Evolutionary conservation across 208 protist species (phyloP).

Genomic region (Borovskyia barvae): DNA sequence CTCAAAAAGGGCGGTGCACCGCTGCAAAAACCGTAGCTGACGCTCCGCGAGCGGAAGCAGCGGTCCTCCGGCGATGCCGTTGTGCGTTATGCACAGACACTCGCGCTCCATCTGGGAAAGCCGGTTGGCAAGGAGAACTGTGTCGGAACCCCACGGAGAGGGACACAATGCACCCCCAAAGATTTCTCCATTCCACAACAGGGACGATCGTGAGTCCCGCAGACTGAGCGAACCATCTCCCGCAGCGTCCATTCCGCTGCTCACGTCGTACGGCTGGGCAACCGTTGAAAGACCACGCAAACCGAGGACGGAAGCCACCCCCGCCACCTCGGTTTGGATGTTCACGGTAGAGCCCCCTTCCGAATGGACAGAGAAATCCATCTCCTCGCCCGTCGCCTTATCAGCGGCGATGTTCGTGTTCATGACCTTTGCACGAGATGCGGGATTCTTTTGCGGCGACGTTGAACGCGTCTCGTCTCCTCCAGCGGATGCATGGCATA

Average conservation of each 20-base stretch:
- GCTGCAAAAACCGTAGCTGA: conserved; percentile 49
- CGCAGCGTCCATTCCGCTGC: conserved; percentile 34
- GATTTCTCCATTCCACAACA: conserved; percentile 88
- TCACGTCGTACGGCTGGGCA: conserved; percentile 72
- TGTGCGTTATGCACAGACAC: conserved; percentile 13
- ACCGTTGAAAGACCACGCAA: conserved; percentile 52
- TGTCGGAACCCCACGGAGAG: conserved; percentile 70
- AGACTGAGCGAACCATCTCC: conserved; percentile 22
- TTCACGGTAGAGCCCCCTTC: background rate
- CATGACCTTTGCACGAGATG: background rate
- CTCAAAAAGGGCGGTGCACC: conserved; percentile 70
- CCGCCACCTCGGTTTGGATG: conserved; percentile 41
- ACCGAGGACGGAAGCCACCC: conserved; percentile 58
- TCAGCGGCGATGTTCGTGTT: background rate
- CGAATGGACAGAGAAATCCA: too few relatives aligned
- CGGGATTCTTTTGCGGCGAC: background rate
- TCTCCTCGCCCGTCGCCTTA: background rate
- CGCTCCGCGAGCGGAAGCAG: conserved; percentile 26
- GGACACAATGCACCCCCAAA: conserved; percentile 73
- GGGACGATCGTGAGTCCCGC: conserved; percentile 37
- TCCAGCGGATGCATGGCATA: background rate
- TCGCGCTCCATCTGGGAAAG: conserved; percentile 61
- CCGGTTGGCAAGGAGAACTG: conserved; percentile 49
- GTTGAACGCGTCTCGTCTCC: background rate
- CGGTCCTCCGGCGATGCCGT: background rate